These are phyloP conservation scores for Boletus rubescentipes DNA, from an alignment of 768 basidiomycete species.

Conservation along the genomic window DNA sequence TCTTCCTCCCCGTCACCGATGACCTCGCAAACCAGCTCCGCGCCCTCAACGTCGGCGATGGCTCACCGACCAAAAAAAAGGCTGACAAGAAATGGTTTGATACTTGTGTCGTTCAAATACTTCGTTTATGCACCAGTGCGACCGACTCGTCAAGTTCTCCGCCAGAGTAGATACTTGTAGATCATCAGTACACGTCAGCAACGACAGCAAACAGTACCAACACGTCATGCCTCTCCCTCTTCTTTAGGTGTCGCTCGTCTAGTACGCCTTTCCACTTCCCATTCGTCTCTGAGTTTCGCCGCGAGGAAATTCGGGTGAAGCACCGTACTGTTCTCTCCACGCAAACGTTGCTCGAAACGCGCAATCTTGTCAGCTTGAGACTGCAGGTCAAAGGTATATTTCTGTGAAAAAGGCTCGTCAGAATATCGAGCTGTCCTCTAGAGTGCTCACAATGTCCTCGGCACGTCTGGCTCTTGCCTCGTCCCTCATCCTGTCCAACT, in stretches of 20 bases:
- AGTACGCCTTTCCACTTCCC: conserved; percentile 41
- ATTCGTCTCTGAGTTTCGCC: conserved; percentile 55
- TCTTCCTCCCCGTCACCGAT: conserved; percentile 24
- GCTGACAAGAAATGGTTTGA: conserved; percentile 60
- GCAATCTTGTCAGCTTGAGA: conserved; percentile 59
- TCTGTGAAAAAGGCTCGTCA: conserved; percentile 34
- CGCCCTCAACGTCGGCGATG: conserved; percentile 20
- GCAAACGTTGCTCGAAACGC: conserved; percentile 59
- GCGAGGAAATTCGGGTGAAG: conserved; percentile 62
- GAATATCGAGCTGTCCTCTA: background rate
- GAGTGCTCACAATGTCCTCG: conserved; percentile 50
- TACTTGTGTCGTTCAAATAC: conserved; percentile 62
- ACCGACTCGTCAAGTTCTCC: conserved; percentile 20
- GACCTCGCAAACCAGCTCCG: conserved; percentile 27
- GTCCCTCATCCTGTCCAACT: conserved; percentile 67
- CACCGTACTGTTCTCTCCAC: conserved; percentile 49
- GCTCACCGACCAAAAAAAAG: conserved; percentile 24
- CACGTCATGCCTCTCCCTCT: conserved; percentile 37
- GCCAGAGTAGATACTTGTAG: conserved; percentile 14
- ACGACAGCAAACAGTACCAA: conserved; percentile 1
- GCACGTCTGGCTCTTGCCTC: conserved; percentile 60
- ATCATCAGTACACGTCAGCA: conserved; percentile 16
- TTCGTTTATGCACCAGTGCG: conserved; percentile 39
- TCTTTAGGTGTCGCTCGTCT: conserved; percentile 27
- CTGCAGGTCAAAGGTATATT: conserved; percentile 54